Evolutionary conservation across 352 stramenopile genomes (phyloP), one percentile per base, ranked within the genome.

Genomic region (Globisporangium cederbergense): DNA sequence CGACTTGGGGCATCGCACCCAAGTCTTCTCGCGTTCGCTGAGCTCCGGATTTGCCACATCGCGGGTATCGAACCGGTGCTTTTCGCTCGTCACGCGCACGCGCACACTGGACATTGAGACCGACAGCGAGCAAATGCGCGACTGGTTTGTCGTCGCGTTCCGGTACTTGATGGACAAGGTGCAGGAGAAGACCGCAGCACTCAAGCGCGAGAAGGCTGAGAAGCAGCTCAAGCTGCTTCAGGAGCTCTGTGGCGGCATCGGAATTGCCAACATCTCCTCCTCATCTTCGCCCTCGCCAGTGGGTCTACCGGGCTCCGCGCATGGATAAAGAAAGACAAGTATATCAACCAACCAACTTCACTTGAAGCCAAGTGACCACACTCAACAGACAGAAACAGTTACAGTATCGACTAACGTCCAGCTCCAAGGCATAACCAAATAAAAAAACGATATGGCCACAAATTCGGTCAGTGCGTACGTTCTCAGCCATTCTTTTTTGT

Each of bases 101-200:
- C 82, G 86, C 1, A 88, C 86, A 18, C 73, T 95, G 3, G 86
- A 95, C 68, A 88, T 95, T 20, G 79, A 95, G 62, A 85, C 80
- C 0, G 40, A 78, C 40, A 90, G 75, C 58, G 86, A 95, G 64
- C 68, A 81, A 36, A 74, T 89, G 66, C 83, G 86, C 34, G 86
- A 95, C 76, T 95, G 85, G 84, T 91, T 91, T 58, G 86, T 92
- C 16, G 81, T 95, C 22, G 86, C 86, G n/a, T 92, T 95, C 60
- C 76, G 84, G 14, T 95, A 95, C 65, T 60, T 95, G 51, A 72
- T 93, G 54, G 82, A 95, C 66, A 95, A 95, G 57, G 85, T 95
- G 47, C 79, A 89, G 58, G 86, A 95, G 69, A 92, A 92, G 47
- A 91, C 81, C 1, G 81, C 81, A 0, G 84, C 85, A 20, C 76